phyloP scores from a whole-genome alignment of 2,329 filamentous ascomycete genomes.

The Dothidotthia symphoricarpi region DNA sequence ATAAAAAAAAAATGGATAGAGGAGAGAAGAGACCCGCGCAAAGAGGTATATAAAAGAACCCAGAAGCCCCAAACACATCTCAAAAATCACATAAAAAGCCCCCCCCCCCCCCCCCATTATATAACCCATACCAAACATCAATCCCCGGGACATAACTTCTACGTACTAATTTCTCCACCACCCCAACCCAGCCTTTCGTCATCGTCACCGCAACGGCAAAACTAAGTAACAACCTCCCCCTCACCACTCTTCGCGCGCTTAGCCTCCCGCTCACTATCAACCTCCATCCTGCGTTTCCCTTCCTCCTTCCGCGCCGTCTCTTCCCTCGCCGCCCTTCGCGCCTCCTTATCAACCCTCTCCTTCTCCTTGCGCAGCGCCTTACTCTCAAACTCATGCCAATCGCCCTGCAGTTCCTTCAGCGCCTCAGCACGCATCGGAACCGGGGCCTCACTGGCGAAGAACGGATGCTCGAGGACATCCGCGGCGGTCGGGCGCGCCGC shows the following conservation, averaged over 20 bases:
- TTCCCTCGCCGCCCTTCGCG: slow-evolving; percentile 41
- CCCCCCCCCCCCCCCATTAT: too few relatives aligned
- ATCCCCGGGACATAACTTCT: too few relatives aligned
- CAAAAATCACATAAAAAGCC: too few relatives aligned
- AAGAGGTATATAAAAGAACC: too few relatives aligned
- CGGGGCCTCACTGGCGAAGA: slow-evolving; percentile 83
- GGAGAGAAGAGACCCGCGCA: too few relatives aligned
- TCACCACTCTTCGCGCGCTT: slow-evolving; percentile 35
- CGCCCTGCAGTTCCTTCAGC: slow-evolving; percentile 79
- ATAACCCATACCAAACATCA: too few relatives aligned
- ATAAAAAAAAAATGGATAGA: too few relatives aligned
- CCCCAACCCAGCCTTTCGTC: too few relatives aligned
- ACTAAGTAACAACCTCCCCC: too few relatives aligned
- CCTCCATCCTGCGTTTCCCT: slow-evolving; percentile 37
- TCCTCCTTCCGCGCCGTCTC: slow-evolving; percentile 31
- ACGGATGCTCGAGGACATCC: slow-evolving; percentile 80
- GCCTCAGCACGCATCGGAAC: slow-evolving; percentile 73
- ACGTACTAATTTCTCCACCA: too few relatives aligned
- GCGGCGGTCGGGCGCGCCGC: slow-evolving; percentile 76
- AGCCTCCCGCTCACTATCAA: slow-evolving; percentile 30
- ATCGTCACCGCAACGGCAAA: too few relatives aligned
- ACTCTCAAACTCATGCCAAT: slow-evolving; percentile 99
- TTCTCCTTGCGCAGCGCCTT: slow-evolving; percentile 92
- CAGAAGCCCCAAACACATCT: too few relatives aligned
- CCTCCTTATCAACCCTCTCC: slow-evolving; percentile 64